Percentiles rank a stretch among this genome's conserved stretches.
phyloP scores from a whole-genome alignment of 305 asterid species.

The Fraxinus greggii region DNA sequence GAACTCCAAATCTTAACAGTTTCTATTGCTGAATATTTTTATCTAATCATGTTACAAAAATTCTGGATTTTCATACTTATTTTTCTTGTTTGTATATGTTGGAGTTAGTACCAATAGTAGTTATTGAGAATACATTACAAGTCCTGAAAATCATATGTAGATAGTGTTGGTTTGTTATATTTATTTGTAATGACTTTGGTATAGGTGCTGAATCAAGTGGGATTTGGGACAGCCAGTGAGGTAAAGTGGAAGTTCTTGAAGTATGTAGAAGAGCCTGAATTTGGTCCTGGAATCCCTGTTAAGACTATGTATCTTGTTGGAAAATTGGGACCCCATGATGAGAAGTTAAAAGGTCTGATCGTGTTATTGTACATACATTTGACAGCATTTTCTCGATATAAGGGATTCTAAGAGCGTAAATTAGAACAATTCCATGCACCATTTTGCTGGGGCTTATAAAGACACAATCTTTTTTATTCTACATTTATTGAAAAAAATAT shows the following conservation, averaged over 20 bases:
- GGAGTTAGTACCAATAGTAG: background rate
- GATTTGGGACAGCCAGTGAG: slow-evolving; percentile 36
- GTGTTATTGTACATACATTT: slow-evolving; percentile 9
- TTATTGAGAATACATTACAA: background rate
- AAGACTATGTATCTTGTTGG: slow-evolving; percentile 63
- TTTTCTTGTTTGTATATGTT: background rate
- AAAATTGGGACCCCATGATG: slow-evolving; percentile 36
- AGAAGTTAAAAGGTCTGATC: slow-evolving; percentile 53
- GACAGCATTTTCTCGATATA: slow-evolving; percentile 10
- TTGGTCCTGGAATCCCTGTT: slow-evolving; percentile 72
- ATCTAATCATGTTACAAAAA: background rate
- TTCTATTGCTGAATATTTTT: background rate
- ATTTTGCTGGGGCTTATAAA: background rate
- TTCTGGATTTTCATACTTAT: background rate
- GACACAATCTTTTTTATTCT: background rate
- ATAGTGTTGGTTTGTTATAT: background rate
- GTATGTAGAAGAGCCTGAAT: slow-evolving; percentile 75
- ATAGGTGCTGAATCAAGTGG: slow-evolving; percentile 61
- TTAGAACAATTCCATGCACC: background rate
- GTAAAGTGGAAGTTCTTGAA: slow-evolving; percentile 63
- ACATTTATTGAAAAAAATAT: background rate
- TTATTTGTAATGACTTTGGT: slow-evolving; percentile 20
- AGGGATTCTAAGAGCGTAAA: background rate
- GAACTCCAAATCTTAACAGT: too few species aligned
- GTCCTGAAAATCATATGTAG: background rate